Conservation (phyloP, 768 basidiomycete genomes). For the Rhizopogon rudus region DNA sequence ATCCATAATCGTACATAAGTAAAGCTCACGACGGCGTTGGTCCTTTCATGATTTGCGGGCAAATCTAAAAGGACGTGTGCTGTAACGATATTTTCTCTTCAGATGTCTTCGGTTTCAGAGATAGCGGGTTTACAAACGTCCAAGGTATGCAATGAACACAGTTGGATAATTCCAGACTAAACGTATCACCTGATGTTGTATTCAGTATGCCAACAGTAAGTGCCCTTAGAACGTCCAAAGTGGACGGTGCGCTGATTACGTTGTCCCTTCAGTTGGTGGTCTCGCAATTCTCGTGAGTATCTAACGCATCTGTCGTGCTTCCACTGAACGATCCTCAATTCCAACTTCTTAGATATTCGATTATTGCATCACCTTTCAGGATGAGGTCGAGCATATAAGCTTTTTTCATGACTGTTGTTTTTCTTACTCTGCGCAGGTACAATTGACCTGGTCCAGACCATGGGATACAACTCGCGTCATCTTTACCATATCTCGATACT, state of each 20-base stretch:
- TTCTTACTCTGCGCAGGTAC: conserved; percentile 4
- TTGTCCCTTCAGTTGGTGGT: conserved; percentile 9
- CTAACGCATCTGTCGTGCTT: neutral
- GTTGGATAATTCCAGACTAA: neutral
- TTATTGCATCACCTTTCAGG: conserved; percentile 6
- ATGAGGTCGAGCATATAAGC: neutral
- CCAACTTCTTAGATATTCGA: conserved; percentile 3
- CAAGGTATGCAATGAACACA: conserved; percentile 4
- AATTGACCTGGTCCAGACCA: conserved; percentile 14
- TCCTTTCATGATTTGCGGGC: neutral
- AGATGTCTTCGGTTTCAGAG: conserved; percentile 1
- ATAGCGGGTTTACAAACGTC: conserved; percentile 10
- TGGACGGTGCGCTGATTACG: neutral
- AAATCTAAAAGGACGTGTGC: neutral
- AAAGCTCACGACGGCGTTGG: neutral
- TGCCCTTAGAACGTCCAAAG: neutral
- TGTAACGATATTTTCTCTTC: neutral
- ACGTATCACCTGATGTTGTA: neutral
- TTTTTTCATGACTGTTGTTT: neutral
- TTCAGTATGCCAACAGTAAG: conserved; percentile 13
- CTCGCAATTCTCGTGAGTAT: conserved; percentile 12
- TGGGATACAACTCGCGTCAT: conserved; percentile 12
- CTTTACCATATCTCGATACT: conserved; percentile 16
- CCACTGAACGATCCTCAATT: neutral
- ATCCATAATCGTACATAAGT: neutral